A percentile compares a stretch with the other conserved stretches of the same genome.
phyloP scores from a whole-genome alignment of 2,329 filamentous ascomycete genomes.

The Colletotrichum limetticola region DNA sequence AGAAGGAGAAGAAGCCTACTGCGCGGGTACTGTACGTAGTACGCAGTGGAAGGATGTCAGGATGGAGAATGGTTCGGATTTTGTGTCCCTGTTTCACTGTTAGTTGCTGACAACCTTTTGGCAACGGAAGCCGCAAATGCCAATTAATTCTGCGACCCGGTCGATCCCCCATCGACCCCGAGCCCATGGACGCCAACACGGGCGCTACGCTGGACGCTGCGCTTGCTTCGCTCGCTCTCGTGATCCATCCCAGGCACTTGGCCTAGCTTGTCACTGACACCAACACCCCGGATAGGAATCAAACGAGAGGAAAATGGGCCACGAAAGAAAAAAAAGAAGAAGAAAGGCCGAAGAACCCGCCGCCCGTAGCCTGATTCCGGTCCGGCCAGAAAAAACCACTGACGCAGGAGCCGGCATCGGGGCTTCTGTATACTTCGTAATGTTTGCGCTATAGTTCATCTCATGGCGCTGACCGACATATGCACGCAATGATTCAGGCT shows the following conservation, averaged over 20 bases:
- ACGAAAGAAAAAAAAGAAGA: neutral
- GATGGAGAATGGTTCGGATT: neutral
- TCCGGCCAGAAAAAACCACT: neutral
- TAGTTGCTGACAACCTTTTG: conserved; percentile 15
- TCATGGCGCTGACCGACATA: conserved; percentile 14
- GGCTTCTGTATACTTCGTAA: neutral
- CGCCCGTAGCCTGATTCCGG: conserved; percentile 3
- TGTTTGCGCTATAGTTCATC: conserved; percentile 17
- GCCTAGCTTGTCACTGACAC: neutral
- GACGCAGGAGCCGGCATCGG: neutral
- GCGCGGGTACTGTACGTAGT: too few relatives aligned
- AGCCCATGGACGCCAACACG: conserved; percentile 1
- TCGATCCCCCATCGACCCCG: conserved; percentile 23
- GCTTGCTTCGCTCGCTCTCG: conserved; percentile 3
- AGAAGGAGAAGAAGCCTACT: neutral
- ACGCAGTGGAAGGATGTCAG: neutral
- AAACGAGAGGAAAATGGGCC: neutral
- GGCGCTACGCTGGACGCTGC: conserved; percentile 2
- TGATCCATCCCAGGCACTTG: neutral
- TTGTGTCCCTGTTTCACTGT: conserved; percentile 31
- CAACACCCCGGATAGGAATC: neutral
- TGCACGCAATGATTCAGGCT: conserved; percentile 8
- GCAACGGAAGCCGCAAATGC: neutral
- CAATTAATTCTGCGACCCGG: conserved; percentile 18
- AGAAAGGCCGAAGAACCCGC: conserved; percentile 7